These are phyloP conservation scores for Cladosporium sp. DNA, from an alignment of 2,329 filamentous ascomycete genomes.

Conservation along the genomic window DNA sequence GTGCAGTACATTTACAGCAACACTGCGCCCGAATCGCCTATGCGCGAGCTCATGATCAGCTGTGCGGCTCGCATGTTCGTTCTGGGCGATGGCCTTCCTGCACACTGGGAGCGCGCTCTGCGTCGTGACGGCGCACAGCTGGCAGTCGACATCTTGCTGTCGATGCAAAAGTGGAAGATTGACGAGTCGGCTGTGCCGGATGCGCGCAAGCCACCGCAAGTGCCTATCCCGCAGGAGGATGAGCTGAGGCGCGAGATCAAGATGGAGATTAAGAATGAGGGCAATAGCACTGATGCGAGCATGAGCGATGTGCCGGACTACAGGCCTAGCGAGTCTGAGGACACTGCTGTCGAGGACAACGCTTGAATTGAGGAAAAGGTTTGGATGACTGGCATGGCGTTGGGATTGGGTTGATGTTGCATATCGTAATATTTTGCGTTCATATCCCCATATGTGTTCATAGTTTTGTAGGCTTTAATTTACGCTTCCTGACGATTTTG, in stretches of 20 bases:
- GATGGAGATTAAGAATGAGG: slow-evolving; percentile 24
- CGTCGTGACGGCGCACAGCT: slow-evolving; percentile 50
- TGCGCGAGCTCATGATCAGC: slow-evolving; percentile 38
- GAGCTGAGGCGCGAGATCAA: slow-evolving; percentile 33
- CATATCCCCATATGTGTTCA: not conserved
- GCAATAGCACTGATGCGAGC: slow-evolving; percentile 18
- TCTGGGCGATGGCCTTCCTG: slow-evolving; percentile 46
- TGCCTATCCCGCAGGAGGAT: slow-evolving; percentile 34
- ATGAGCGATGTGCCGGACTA: slow-evolving; percentile 24
- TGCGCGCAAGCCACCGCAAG: slow-evolving; percentile 41
- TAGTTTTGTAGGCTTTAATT: not conserved
- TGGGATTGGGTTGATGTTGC: not conserved
- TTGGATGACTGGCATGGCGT: not conserved
- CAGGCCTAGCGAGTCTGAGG: slow-evolving; percentile 15
- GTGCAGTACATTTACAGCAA: slow-evolving; percentile 43
- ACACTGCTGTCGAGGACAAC: slow-evolving; percentile 14
- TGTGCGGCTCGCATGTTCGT: slow-evolving; percentile 49
- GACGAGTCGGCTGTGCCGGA: slow-evolving; percentile 48
- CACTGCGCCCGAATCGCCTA: slow-evolving; percentile 27
- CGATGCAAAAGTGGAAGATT: slow-evolving; percentile 52
- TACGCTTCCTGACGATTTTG: too few species aligned
- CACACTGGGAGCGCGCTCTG: slow-evolving; percentile 53
- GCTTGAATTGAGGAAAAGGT: not conserved
- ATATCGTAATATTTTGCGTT: not conserved
- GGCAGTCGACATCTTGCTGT: slow-evolving; percentile 51